Evolutionary conservation across 1,284 basidiomycete species (phyloP), one percentile per base, ranked within the genome.

Genomic region (Lignosus rhinocerotis): DNA sequence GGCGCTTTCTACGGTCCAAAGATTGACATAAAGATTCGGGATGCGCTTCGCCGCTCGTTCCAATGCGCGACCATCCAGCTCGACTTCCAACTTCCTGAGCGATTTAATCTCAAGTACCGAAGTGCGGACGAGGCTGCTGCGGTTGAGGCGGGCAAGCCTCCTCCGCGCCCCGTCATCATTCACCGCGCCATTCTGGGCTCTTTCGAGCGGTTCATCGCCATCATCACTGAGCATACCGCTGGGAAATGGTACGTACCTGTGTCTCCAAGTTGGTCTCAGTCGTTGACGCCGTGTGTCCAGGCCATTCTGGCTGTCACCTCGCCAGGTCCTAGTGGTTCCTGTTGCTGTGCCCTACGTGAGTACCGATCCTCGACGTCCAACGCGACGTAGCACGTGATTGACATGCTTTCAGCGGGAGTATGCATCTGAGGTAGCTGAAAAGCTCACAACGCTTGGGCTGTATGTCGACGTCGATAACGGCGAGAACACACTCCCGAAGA

Each of bases 11-110:
- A 96, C 75, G 94, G 94, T 2, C 94, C 94, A 61, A 96, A 98
- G 80, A 97, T 99, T 72, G 97, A 99, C 76, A 97, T 99, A 76
- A 95, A 93, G 61, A 93, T 99, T 73, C 87, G 87, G 36, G 97
- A 99, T 71, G 96, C 97, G 0, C 80, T 98, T 36, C 87, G 84
- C 60, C 88, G 96, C 50, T 93, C 94, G 36, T 96, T 95, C 87
- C 97, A 99, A 77, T 99, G 97, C 68, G 96, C 96, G 46, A 99
- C 97, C 4, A 98, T 99, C 74, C 93, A 99, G 76, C 92, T 99
- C 65, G 97, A 99, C 79, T 99, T 98, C 86, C 94, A 99, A 76
- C 85, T 99, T 9, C 97, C 97, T n/a, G 91, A 98, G 71, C 89
- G 94, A 51, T 99, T 99, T 82, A 91, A 97, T 75, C 83, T 99